Evolutionary conservation across 768 basidiomycete genomes (phyloP).

Genomic region (Tremella yokohamensis): DNA sequence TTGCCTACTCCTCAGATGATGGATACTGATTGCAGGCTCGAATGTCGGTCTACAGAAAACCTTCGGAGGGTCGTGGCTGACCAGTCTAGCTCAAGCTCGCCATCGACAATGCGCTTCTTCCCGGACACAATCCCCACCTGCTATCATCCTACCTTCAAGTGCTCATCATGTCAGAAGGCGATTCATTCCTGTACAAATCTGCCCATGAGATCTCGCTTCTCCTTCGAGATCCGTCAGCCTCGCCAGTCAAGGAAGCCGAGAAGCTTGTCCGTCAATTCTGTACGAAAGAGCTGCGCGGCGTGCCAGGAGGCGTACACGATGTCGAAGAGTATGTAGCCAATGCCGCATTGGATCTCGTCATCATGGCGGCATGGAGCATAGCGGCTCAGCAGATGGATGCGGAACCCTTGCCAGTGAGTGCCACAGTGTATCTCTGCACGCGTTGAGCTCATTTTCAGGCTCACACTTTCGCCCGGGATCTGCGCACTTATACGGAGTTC

Average conservation of each 20-base stretch:
- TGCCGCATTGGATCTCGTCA: slow-evolving; percentile 75
- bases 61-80: slow-evolving; percentile 2
- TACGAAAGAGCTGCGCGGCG: slow-evolving; percentile 67
- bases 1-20: too few species aligned
- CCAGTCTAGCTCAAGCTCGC: slow-evolving; percentile 76
- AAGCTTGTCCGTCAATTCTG: slow-evolving; percentile 79
- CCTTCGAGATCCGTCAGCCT: slow-evolving; percentile 51
- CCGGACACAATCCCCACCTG: slow-evolving; percentile 59
- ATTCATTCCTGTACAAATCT: slow-evolving; percentile 77
- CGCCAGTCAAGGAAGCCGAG: slow-evolving; percentile 71
- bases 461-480: slow-evolving; percentile 92
- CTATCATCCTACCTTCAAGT: slow-evolving; percentile 92
- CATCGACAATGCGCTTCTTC: slow-evolving; percentile 73
- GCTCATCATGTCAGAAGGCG: slow-evolving; percentile 93
- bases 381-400: slow-evolving; percentile 58
- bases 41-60: slow-evolving; percentile 55
- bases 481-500: slow-evolving; percentile 57
- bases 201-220: slow-evolving; percentile 67
- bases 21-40: too few species aligned
- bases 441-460: slow-evolving; percentile 54
- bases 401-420: slow-evolving; percentile 68
- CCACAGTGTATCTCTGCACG: neutral
- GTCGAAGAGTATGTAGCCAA: slow-evolving; percentile 91
- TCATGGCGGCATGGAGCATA: slow-evolving; percentile 76
- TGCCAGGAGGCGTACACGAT: slow-evolving; percentile 69